Evolutionary conservation across 2,329 filamentous ascomycete genomes (phyloP), one percentile per base, ranked within the genome.

Genomic region (Exophiala mesophila): DNA sequence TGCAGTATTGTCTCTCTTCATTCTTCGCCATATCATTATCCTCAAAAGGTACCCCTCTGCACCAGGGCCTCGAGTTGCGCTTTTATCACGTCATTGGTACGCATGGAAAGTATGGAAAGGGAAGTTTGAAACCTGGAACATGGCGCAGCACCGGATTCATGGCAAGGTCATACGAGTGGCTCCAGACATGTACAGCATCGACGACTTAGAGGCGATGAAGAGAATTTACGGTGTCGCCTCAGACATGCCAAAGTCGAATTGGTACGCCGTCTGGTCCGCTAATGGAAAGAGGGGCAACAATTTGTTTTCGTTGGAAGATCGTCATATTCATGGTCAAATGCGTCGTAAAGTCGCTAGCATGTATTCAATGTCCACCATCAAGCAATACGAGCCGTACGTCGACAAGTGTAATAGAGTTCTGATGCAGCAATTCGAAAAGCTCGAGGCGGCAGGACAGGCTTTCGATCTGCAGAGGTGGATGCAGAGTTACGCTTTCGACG

Each of bases 141-240:
- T n/a, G n/a, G n/a, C n/a, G n/a, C n/a, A n/a, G n/a, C n/a, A n/a
- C n/a, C n/a, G n/a, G n/a, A n/a, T n/a, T n/a, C n/a, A n/a, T n/a
- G 24, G 24, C 8, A 28, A 28, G 8, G 37, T 90, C 2, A 83
- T 90, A 1, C 74, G 85, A 1, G 63, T 88, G 3, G 86, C 85
- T 0, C 85, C 85, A 1, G 88, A 88, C 50, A 69, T 69, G 0
- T 63, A 90, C 1, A 85, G 82, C 0, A 87, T 90, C 56, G 76
- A 82, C 3, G 76, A 87, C 52, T 83, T 85, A 0, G 76, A 76
- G 43, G 83, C 83, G 0, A 69, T 89, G 52, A 85, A 84, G 63
- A 68, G 70, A 5, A 88, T 92, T 32, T 92, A 92, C 59, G 85
- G 85, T 0, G 64, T 89, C 24, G 89, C 88, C 59, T 88, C 88